Evolutionary conservation across 202 grass and related monocot genomes (phyloP), one percentile per base, ranked within the genome.

Genomic region (Musa balbisiana): DNA sequence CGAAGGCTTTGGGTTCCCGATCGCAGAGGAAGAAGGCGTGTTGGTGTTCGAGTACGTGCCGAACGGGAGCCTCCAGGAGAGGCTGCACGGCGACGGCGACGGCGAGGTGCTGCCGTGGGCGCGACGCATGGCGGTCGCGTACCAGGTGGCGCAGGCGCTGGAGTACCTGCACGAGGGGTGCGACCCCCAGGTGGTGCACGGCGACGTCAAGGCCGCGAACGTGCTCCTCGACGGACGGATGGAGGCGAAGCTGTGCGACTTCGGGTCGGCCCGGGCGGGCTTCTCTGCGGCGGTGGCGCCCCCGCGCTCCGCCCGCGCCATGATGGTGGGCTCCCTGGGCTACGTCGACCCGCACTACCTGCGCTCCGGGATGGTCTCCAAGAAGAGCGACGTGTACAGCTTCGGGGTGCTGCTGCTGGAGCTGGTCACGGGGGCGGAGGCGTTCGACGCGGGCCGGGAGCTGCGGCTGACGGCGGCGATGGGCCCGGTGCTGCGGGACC

Each of bases 141-240:
- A 88, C 76, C 85, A 99, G 75, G 50, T 92, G 53, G 95, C 91
- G 2, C 59, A 74, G 77, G 91, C 91, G 66, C 82, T 99, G 1
- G 91, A 99, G 73, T 92, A 95, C 78, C 89, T 99, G 80, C 95
- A 99, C 83, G 95, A 99, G 5, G 16, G 24, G 27, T 53, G 79
- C 15, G 73, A 85, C 19, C 73, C 68, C 1, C 85, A 85, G 11
- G 80, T 99, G 59, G 78, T 99, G 56, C 95, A 99, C 54, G 87
- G 95, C 5, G 95, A 99, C 84, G 72, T 99, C 80, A 99, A 99
- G 87, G 71, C 95, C 3, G 91, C 95, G 13, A 99, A 99, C 80
- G 86, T 99, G 24, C 91, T 99, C 83, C 79, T 99, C 50, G 91
- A 95, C 78, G 84, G 52, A 3, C 51, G 19, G 67, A 63, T 95